Base-by-base conservation (phyloP, 163 green algal genomes). In the Chlamydomonas reinhardtii region DNA sequence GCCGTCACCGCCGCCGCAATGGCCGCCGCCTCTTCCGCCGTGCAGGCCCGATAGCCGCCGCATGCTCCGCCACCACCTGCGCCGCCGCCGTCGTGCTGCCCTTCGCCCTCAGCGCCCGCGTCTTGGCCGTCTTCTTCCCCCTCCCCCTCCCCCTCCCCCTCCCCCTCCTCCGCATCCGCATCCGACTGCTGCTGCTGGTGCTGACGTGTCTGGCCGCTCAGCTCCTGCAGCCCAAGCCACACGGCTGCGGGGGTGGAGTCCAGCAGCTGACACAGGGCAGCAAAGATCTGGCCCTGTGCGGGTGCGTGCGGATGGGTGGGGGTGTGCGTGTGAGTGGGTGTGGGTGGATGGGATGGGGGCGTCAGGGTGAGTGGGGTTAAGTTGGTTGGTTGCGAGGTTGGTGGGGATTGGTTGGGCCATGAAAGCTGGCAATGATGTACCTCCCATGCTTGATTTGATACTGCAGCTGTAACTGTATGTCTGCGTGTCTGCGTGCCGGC, bases 141-240 rank as follows among this genome's bases (percentile, higher is more conserved):
- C 16, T 4, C 22, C 20, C 56, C 69, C 34, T 4, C 20, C 19
- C 56, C 34, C 34, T 56, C 4, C 4, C 16, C 66, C 8, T 12
- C 72, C 43, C 4, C 31, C 34, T 37, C 34, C 32, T 29, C 34
- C 69, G 14, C 2, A 5, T 52, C 69, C 69, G 17, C 34, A 1
- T 4, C 31, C 24, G 69, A 4, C 34, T 48, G 66, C 29, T 73
- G 25, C n/a, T 48, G 25, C 66, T 37, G n/a, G 31, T 8, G 5
- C 27, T 48, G 3, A 9, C 34, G 15, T 5, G 1, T 29, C 76
- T 27, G 2, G 31, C 39, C 8, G 5, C 3, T 16, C 34, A 76
- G 52, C 4, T 73, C 54, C 25, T 5, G 6, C 34, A 80, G n/a
- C 6, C 80, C 80, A 25, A 86, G 70, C 80, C 80, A 86, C 29